A percentile compares a stretch with the other conserved stretches of the same genome.
These are phyloP conservation scores for Phylloporus scabripes DNA, from an alignment of 768 basidiomycete genomes.

Conservation along the genomic window DNA sequence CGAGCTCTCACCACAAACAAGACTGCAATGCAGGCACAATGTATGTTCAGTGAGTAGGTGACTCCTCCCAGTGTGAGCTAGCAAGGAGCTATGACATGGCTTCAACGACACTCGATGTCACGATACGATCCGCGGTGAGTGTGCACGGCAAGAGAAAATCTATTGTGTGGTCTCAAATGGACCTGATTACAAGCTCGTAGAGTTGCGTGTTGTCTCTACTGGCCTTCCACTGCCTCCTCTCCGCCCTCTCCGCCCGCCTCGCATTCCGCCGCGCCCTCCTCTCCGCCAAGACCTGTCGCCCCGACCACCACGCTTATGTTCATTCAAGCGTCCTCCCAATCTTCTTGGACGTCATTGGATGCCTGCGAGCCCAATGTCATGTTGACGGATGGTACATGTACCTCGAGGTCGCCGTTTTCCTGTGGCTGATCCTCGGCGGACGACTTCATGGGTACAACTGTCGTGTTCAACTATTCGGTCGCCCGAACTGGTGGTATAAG, in stretches of 20 bases:
- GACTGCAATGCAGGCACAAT: too few species aligned
- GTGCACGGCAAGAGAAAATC: too few species aligned
- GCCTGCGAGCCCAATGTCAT: neutral
- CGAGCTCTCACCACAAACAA: too few species aligned
- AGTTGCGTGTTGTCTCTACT: slow-evolving; percentile 12
- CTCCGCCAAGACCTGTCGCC: slow-evolving; percentile 1
- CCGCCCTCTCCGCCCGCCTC: neutral
- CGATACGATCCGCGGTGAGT: too few species aligned
- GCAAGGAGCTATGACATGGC: too few species aligned
- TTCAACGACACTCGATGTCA: too few species aligned
- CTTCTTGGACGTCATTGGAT: slow-evolving; percentile 7
- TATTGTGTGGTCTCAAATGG: too few species aligned
- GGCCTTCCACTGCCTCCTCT: slow-evolving; percentile 16
- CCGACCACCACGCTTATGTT: neutral
- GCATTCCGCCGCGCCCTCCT: slow-evolving; percentile 13
- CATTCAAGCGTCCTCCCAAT: slow-evolving; percentile 34
- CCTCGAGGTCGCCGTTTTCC: slow-evolving; percentile 4
- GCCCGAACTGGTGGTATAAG: too few species aligned
- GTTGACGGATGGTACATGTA: neutral
- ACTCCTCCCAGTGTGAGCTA: too few species aligned
- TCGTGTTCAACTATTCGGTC: too few species aligned
- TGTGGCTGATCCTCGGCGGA: neutral
- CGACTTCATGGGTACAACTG: slow-evolving; percentile 10
- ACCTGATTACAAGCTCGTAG: slow-evolving; percentile 21
- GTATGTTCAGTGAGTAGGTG: too few species aligned